These are phyloP conservation scores for Nakazawaea sp. DNA, from an alignment of 805 yeast species.

Conservation along the genomic window DNA sequence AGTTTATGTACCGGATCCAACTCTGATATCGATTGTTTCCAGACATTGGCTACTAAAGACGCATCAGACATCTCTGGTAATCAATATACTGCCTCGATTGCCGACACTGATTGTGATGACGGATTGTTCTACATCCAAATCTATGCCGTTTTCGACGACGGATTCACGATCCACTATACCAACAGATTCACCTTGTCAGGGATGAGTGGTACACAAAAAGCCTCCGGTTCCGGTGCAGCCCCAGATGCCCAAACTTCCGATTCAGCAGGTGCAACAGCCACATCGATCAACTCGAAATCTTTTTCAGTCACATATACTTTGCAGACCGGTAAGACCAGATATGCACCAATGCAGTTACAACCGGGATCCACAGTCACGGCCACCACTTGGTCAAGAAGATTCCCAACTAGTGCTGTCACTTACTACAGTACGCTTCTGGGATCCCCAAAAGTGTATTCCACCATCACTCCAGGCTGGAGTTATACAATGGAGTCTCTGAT, in stretches of 20 bases:
- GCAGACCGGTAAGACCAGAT: slow-evolving; percentile 76
- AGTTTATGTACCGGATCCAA: slow-evolving; percentile 66
- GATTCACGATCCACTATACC: slow-evolving; percentile 59
- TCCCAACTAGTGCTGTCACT: slow-evolving; percentile 62
- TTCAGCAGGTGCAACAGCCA: slow-evolving; percentile 30
- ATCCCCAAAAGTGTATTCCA: slow-evolving; percentile 46
- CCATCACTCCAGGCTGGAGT: slow-evolving; percentile 82
- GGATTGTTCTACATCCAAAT: slow-evolving; percentile 77
- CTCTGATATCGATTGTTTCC: slow-evolving; percentile 33
- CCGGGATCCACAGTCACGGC: slow-evolving; percentile 69
- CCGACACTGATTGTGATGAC: slow-evolving; percentile 38
- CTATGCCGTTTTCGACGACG: slow-evolving; percentile 35
- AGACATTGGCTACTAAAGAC: slow-evolving; percentile 21
- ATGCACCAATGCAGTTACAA: slow-evolving; percentile 91
- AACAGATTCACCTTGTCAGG: slow-evolving; percentile 58
- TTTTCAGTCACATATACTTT: slow-evolving; percentile 63
- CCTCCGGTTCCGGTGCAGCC: slow-evolving; percentile 41
- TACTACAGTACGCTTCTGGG: slow-evolving; percentile 41
- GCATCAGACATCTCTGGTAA: slow-evolving; percentile 23
- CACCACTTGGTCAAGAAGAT: slow-evolving; percentile 58
- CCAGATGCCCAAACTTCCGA: slow-evolving; percentile 31
- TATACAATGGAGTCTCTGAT: slow-evolving; percentile 55
- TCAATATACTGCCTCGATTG: slow-evolving; percentile 35
- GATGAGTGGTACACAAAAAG: slow-evolving; percentile 59
- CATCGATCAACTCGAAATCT: slow-evolving; percentile 39